Conservation (phyloP, 495 filamentous ascomycete genomes). For the Aspergillus haitiensis region DNA sequence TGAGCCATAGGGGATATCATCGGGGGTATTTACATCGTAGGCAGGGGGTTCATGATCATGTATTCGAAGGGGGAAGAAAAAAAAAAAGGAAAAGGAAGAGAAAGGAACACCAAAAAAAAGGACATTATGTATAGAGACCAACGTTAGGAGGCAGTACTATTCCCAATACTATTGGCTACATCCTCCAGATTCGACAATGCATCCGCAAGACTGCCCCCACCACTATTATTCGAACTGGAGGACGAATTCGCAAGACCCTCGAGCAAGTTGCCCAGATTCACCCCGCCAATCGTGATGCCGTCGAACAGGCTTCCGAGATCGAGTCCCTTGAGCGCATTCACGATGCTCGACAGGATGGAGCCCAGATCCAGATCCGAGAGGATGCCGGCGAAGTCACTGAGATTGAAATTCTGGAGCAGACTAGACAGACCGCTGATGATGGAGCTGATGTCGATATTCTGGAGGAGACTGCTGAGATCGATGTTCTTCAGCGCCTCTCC, state of each 20-base stretch:
- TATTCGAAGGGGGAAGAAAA: no score
- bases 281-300: constrained; percentile 6
- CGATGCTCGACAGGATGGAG: not conserved
- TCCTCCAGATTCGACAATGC: constrained; percentile 10
- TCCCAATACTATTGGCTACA: constrained; percentile 5
- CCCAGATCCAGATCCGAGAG: constrained; percentile 16
- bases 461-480: constrained; percentile 11
- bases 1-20: no score
- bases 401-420: not conserved
- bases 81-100: no score
- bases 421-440: not conserved
- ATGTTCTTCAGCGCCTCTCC: not conserved
- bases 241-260: not conserved
- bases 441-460: constrained; percentile 16
- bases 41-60: no score
- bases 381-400: constrained; percentile 7
- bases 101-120: no score
- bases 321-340: constrained; percentile 5
- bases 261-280: constrained; percentile 4
- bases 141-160: not conserved
- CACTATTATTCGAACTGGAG: not conserved
- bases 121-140: no score
- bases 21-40: no score
- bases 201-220: constrained; percentile 8
- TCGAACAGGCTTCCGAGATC: not conserved